phyloP scores from a whole-genome alignment of 768 basidiomycete species.

The Boletus eberwhitei region DNA sequence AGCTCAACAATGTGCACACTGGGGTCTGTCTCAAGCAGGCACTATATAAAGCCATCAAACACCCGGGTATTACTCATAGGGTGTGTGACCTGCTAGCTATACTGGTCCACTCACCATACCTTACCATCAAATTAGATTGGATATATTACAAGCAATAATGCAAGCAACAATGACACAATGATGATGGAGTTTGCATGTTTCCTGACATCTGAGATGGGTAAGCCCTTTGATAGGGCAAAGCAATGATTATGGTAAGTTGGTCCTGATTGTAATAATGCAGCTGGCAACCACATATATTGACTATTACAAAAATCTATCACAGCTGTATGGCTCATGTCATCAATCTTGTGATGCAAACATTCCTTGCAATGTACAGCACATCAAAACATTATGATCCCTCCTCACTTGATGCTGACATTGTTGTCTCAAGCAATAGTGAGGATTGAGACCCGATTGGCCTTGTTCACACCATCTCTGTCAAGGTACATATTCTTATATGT shows the following conservation, averaged over 20 bases:
- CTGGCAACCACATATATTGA: too few relatives aligned
- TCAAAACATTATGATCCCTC: conserved; percentile 1
- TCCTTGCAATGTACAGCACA: background rate
- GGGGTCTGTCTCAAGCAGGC: conserved; percentile 24
- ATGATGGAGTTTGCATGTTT: too few relatives aligned
- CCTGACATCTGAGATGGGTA: too few relatives aligned
- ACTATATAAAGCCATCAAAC: conserved; percentile 34
- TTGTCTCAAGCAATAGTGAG: background rate
- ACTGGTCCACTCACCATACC: too few relatives aligned
- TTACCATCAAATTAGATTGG: too few relatives aligned
- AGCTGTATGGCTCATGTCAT: background rate
- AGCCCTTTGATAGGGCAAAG: too few relatives aligned
- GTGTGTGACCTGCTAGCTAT: conserved; percentile 17
- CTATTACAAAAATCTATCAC: too few relatives aligned
- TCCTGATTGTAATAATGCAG: too few relatives aligned
- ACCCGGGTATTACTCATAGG: conserved; percentile 29
- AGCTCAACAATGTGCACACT: conserved; percentile 38
- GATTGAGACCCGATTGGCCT: background rate
- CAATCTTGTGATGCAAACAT: background rate
- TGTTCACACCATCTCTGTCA: background rate
- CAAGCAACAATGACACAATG: too few relatives aligned
- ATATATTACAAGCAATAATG: too few relatives aligned
- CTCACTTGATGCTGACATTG: background rate
- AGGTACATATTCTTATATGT: background rate
- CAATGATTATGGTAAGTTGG: too few relatives aligned